Conservation (phyloP, 2,329 filamentous ascomycete genomes). For the Chaetomiaceae sp. region DNA sequence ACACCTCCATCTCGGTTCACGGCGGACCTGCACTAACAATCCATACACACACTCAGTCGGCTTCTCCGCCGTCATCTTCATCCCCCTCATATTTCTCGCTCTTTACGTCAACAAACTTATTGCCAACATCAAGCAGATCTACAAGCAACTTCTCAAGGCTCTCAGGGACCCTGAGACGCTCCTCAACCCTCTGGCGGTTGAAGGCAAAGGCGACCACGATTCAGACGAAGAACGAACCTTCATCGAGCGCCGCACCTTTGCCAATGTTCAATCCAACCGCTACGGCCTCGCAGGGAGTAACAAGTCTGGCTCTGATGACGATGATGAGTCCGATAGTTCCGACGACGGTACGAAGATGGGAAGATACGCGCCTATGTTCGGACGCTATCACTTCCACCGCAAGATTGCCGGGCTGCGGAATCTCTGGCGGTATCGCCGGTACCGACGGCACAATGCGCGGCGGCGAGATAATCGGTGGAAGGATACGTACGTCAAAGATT, state of each 20-base stretch:
- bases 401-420: background rate
- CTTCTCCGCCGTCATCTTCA: constrained; percentile 10
- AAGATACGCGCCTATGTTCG: constrained; percentile 4
- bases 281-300: background rate
- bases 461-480: constrained; percentile 9
- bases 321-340: background rate
- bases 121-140: constrained; percentile 1
- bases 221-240: constrained; percentile 11
- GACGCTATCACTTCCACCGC: constrained; percentile 6
- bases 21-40: background rate
- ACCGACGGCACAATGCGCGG: background rate
- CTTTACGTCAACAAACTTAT: constrained; percentile 18
- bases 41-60: constrained; percentile 1
- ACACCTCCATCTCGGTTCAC: background rate
- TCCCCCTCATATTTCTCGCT: constrained; percentile 12
- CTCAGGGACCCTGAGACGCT: background rate
- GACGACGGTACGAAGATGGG: background rate
- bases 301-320: background rate
- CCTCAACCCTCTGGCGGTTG: background rate
- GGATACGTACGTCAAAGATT: constrained; percentile 9
- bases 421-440: constrained; percentile 8
- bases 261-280: background rate
- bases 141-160: constrained; percentile 5
- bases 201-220: constrained; percentile 2
- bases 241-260: background rate